phyloP scores from a whole-genome alignment of 108 stramenopile species.

The Parmales sp. region DNA sequence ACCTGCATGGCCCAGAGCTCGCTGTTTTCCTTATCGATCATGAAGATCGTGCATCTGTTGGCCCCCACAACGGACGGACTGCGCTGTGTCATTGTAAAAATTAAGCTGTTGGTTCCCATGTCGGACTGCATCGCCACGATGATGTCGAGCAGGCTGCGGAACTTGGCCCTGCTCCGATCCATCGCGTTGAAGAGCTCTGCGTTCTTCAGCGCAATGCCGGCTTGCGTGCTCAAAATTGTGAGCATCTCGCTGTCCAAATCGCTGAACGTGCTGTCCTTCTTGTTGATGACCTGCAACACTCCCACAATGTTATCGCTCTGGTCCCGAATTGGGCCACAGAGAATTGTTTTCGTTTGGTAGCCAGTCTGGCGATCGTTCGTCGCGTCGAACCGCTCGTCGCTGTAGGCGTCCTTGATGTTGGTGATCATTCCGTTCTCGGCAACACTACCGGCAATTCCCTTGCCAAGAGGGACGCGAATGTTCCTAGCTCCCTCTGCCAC shows the following conservation, averaged over 20 bases:
- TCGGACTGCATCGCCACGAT: constrained; percentile 35
- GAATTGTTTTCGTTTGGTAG: constrained; percentile 42
- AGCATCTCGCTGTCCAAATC: constrained; percentile 18
- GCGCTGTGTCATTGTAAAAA: constrained; percentile 39
- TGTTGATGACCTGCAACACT: constrained; percentile 49
- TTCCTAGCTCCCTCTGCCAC: constrained; percentile 27
- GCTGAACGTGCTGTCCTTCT: constrained; percentile 31
- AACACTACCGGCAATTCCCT: constrained; percentile 35
- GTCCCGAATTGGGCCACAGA: constrained; percentile 47
- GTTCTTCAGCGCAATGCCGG: constrained; percentile 40
- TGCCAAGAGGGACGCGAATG: constrained; percentile 29
- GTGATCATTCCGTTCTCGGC: constrained; percentile 24
- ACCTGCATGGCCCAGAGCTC: constrained; percentile 52
- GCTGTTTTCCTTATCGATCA: constrained; percentile 30
- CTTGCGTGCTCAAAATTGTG: constrained; percentile 26
- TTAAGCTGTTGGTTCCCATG: constrained; percentile 39
- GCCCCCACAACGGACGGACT: constrained; percentile 40
- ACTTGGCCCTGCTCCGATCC: constrained; percentile 17
- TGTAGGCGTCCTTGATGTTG: constrained; percentile 47
- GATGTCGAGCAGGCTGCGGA: constrained; percentile 31
- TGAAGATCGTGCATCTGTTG: constrained; percentile 45
- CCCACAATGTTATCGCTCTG: constrained; percentile 34
- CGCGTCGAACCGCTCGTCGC: constrained; percentile 42
- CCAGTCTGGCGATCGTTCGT: constrained; percentile 45
- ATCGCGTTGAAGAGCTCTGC: constrained; percentile 25